Percentiles rank a stretch among this genome's conserved stretches.
Evolutionary conservation across 306 rosid genomes (phyloP).

Genomic region (Cicer pinnatifidum): DNA sequence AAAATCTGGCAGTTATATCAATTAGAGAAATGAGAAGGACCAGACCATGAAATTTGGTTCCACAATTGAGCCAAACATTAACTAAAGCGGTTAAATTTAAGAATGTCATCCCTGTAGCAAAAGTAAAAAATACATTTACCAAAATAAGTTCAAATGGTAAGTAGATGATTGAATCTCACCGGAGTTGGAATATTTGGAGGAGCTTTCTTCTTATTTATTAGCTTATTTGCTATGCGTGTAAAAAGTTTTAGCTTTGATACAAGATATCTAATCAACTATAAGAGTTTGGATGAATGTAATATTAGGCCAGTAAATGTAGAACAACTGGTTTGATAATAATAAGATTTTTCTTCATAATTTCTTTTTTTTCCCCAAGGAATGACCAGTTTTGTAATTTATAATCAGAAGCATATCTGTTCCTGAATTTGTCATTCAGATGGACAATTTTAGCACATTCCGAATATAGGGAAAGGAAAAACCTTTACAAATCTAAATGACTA

Average conservation of each 20-base stretch:
- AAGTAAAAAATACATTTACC: background rate
- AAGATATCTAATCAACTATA: background rate
- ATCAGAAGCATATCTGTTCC: background rate
- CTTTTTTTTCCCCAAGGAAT: background rate
- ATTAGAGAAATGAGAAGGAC: background rate
- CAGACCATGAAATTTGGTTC: background rate
- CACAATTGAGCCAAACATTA: background rate
- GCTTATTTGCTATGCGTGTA: background rate
- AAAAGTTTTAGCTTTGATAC: background rate
- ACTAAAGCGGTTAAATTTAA: background rate
- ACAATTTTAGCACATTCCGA: background rate
- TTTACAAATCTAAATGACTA: slow-evolving; percentile 10
- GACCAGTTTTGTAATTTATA: background rate
- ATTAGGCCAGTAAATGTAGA: background rate
- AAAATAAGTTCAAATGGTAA: background rate
- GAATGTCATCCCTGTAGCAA: background rate
- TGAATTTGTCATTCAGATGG: slow-evolving; percentile 11
- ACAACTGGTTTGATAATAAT: background rate
- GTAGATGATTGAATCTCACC: background rate
- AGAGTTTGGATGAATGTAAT: background rate
- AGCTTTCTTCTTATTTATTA: background rate
- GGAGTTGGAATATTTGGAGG: slow-evolving; percentile 17
- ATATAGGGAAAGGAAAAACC: background rate
- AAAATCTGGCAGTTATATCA: background rate
- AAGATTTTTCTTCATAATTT: background rate